Base-by-base conservation (phyloP, 345 rosid species). In the Pistacia vera region DNA sequence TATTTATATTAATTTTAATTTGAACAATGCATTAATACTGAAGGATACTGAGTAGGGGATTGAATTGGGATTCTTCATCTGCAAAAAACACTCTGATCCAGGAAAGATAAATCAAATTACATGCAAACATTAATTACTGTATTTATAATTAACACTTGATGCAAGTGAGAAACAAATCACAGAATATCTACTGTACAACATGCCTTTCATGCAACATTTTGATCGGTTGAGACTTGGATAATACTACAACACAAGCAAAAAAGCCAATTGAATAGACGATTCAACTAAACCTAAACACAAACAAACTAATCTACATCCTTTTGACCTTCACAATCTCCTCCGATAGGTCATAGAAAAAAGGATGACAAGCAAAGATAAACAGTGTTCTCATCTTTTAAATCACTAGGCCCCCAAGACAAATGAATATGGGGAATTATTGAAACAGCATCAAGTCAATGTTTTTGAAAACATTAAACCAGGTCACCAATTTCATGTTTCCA, bases 21-120 rank as follows among this genome's bases (percentile, higher is more conserved):
- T 44, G 11, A 70, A 52, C 33, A 41, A 74, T 63, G 16, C 57
- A 36, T 17, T 22, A 51, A 17, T 14, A 65, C 51, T 11, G n/a
- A 85, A 97, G 98, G 99, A 97, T 97, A 97, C 99, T 94, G 98
- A 5, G 96, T 94, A 81, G 98, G 98, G 76, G 94, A 60, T 92
- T 80, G 97, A 89, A 83, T 89, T 91, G 30, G 97, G 98, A 90
- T 89, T 92, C 86, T 97, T 97, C 99, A 97, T 94, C 86, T 92
- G 97, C 85, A 97, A 88, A 85, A 97, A 97, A 83, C 99, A 97
- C 86, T 97, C 99, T 97, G 90, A 77, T 67, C 49, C 80, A 82
- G 71, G 76, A 25, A 66, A 66, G 71, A 66, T 16, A 54, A 61
- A 66, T 76, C 59, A 79, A 85, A 63, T 10, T 58, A 13, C 57